Conservation (phyloP, 805 yeast species). For the Lachancea mirantina region DNA sequence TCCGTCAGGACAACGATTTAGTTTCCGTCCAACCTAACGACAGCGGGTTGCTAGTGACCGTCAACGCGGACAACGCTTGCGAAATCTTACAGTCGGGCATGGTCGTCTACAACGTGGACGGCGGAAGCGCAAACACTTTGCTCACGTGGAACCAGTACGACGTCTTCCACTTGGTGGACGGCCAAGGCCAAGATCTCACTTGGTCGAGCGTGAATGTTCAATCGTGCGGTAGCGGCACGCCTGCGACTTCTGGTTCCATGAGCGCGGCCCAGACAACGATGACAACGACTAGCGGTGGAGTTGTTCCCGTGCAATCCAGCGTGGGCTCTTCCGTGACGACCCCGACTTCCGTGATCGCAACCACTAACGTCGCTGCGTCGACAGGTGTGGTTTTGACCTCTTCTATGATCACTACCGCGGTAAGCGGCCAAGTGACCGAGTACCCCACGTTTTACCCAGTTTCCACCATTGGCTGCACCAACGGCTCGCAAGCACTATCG, state of each 20-base stretch:
- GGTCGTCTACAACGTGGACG: constrained; percentile 18
- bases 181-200: constrained; percentile 12
- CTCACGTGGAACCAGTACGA: constrained; percentile 22
- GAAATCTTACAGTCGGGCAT: constrained; percentile 20
- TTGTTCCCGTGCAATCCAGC: too few relatives aligned
- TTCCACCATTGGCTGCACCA: constrained; percentile 8
- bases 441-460: constrained; percentile 13
- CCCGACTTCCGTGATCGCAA: constrained; percentile 3
- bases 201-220: constrained; percentile 18
- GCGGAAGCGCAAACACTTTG: constrained; percentile 13
- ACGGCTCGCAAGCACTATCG: too few relatives aligned
- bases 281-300: constrained; percentile 4
- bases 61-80: constrained; percentile 15
- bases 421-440: constrained; percentile 8
- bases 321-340: too few relatives aligned
- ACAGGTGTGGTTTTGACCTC: constrained; percentile 1
- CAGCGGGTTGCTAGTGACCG: constrained; percentile 17
- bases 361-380: constrained; percentile 3
- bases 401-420: constrained; percentile 3
- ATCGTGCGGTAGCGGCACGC: constrained; percentile 11
- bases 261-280: constrained; percentile 1
- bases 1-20: constrained; percentile 15
- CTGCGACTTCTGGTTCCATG: constrained; percentile 2
- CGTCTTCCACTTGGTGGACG: constrained; percentile 19
- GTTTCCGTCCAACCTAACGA: constrained; percentile 15